These are phyloP conservation scores for Colletotrichum cuscutae DNA, from an alignment of 2,329 filamentous ascomycete species.

Conservation along the genomic window DNA sequence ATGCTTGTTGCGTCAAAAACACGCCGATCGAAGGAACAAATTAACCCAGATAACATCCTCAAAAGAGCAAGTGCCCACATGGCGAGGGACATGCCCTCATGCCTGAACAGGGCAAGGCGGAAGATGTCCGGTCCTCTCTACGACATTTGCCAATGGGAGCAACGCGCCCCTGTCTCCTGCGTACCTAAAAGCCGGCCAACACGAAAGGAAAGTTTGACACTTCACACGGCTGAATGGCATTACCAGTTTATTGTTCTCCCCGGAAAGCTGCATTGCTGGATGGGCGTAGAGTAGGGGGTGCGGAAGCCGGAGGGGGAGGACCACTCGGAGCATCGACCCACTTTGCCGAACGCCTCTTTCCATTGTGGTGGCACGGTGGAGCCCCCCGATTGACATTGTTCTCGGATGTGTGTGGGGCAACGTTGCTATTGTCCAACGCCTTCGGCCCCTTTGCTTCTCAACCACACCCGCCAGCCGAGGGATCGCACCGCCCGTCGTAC, in stretches of 20 bases:
- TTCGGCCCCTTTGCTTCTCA: background rate
- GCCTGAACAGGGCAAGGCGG: background rate
- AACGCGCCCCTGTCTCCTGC: background rate
- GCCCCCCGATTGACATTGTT: conserved; percentile 25
- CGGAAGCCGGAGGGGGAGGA: background rate
- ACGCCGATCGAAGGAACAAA: background rate
- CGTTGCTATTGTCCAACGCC: conserved; percentile 12
- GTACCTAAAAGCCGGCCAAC: background rate
- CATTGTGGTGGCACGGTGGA: conserved; percentile 15
- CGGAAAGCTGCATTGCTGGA: conserved; percentile 1
- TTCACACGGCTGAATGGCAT: background rate
- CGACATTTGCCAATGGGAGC: background rate
- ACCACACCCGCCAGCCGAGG: background rate
- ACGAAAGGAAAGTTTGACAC: background rate
- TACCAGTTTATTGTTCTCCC: conserved; percentile 1
- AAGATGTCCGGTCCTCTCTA: background rate
- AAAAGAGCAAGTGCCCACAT: background rate
- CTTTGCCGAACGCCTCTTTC: conserved; percentile 10
- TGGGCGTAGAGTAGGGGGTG: background rate
- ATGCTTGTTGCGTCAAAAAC: background rate
- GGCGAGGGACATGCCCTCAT: background rate
- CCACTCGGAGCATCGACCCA: background rate
- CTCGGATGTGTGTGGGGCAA: conserved; percentile 6
- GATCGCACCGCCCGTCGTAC: background rate
- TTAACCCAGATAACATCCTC: background rate